Base-by-base conservation (phyloP, 139 green algal species). In the Chlamydomonas sp. region DNA sequence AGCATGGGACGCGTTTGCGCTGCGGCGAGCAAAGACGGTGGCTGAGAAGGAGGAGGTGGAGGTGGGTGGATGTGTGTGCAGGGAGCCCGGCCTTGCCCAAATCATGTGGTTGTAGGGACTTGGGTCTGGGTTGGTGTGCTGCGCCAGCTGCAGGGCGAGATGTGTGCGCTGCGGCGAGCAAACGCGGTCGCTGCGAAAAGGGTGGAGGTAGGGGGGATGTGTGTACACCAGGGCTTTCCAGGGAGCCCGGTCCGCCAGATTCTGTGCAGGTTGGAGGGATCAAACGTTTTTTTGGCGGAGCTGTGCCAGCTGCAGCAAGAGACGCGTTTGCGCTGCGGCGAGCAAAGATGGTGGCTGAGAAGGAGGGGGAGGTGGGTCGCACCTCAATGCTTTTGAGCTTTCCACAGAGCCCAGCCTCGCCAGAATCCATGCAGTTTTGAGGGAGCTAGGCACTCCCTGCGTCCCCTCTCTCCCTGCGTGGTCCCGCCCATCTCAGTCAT, bases 21-120 rank as follows among this genome's bases (percentile, higher is more conserved):
- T 82, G 24, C 71, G 72, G 3, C 73, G 78, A 5, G 83, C 84
- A 48, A 81, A 81, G 36, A 80, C 78, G 16, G 39, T 78, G 38
- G 75, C 74, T 16, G 80, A 88, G 71, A 43, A 74, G 24, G 77
- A 82, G 8, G 83, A 88, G 71, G 71, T 73, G 0, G 83, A 86
- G 62, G 71, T 81, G 28, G 39, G 82, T 1, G 72, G 81, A 72
- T 54, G 81, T 29, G 69, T 69, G 35, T 37, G 50, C n/a, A 63
- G 64, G 28, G 0, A 16, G n/a, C n/a, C 26, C 31, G 2, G 16
- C 5, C 5, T 35, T 16, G 49, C 30, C 3, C 61, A 35, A 49
- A 26, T 34, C n/a, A n/a, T n/a, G n/a, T n/a, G n/a, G n/a, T n/a
- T n/a, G n/a, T n/a, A n/a, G n/a, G n/a, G n/a, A n/a, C n/a, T n/a